Percentiles rank a stretch among this genome's conserved stretches.
Conservation (phyloP, 139 green algal genomes). For the Diplosphaera chodatii region DNA sequence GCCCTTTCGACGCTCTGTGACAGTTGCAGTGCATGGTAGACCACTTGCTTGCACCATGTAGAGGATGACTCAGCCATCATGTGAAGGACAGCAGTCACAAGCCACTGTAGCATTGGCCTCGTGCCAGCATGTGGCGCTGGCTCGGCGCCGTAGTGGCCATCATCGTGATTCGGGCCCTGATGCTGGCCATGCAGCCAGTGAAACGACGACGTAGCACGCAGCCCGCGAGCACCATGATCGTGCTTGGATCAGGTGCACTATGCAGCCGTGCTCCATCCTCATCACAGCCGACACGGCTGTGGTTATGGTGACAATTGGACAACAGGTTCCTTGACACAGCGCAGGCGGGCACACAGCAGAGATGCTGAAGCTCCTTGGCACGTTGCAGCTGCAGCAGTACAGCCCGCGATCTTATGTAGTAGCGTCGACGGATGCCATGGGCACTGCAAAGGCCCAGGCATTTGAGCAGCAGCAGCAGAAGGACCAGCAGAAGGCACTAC, state of each 20-base stretch:
- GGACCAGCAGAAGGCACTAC: background rate
- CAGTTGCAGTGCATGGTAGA: too few relatives aligned
- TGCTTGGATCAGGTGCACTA: conserved; percentile 82
- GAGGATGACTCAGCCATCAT: too few relatives aligned
- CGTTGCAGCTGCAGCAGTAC: conserved; percentile 52
- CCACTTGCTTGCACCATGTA: too few relatives aligned
- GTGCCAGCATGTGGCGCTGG: background rate
- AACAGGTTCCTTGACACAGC: too few relatives aligned
- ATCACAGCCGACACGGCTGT: too few relatives aligned
- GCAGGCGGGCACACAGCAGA: conserved; percentile 90
- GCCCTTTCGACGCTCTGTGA: too few relatives aligned
- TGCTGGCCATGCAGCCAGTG: background rate
- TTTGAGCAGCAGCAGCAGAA: background rate
- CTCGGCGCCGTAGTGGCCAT: background rate
- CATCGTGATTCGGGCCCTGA: background rate
- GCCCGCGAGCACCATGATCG: conserved; percentile 52
- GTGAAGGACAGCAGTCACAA: too few relatives aligned
- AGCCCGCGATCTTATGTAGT: conserved; percentile 63
- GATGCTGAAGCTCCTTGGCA: conserved; percentile 69
- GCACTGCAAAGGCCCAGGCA: conserved; percentile 37
- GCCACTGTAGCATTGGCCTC: too few relatives aligned
- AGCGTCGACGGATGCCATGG: conserved; percentile 65
- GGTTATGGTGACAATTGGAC: too few relatives aligned
- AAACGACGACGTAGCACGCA: background rate
- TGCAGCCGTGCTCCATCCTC: background rate